Percentiles rank a stretch among this genome's conserved stretches.
phyloP scores from a whole-genome alignment of 805 yeast species.

The Metschnikowia chrysomelidarum region DNA sequence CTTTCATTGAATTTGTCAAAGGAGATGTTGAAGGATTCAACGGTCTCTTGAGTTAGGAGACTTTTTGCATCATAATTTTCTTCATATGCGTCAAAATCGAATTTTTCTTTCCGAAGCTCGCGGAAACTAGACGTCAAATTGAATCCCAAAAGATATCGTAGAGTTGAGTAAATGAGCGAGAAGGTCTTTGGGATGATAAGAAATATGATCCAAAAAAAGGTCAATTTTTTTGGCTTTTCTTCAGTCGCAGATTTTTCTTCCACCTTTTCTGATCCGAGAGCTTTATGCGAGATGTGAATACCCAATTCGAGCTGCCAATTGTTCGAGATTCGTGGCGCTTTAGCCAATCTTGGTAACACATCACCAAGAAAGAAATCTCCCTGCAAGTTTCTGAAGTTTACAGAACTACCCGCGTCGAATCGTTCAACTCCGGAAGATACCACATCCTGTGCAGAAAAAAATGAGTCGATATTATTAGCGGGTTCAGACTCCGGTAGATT shows the following conservation, averaged over 20 bases:
- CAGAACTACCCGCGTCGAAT: slow-evolving; percentile 10
- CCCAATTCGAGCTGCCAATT: slow-evolving; percentile 46
- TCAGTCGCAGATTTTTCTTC: background rate
- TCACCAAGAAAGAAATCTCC: slow-evolving; percentile 25
- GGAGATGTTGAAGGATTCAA: slow-evolving; percentile 11
- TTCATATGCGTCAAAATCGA: slow-evolving; percentile 28
- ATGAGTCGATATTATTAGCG: background rate
- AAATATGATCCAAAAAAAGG: slow-evolving; percentile 46
- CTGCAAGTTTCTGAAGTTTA: slow-evolving; percentile 25
- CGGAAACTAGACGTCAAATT: slow-evolving; percentile 12
- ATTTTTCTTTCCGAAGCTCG: slow-evolving; percentile 22
- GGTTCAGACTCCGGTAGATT: slow-evolving; percentile 20
- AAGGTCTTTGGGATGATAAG: slow-evolving; percentile 55
- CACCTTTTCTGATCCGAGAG: slow-evolving; percentile 8
- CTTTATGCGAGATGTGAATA: slow-evolving; percentile 31
- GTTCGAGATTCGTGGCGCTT: slow-evolving; percentile 38
- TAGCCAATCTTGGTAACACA: slow-evolving; percentile 38
- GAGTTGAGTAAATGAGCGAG: slow-evolving; percentile 39
- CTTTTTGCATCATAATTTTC: slow-evolving; percentile 15
- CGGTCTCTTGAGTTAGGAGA: slow-evolving; percentile 1
- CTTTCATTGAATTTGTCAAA: slow-evolving; percentile 27
- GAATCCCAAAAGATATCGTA: slow-evolving; percentile 26
- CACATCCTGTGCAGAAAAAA: slow-evolving; percentile 1
- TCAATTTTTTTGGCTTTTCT: slow-evolving; percentile 15
- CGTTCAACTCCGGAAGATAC: slow-evolving; percentile 16